Evolutionary conservation across 345 rosid species (phyloP).

Genomic region (Melaleuca quinquenervia): DNA sequence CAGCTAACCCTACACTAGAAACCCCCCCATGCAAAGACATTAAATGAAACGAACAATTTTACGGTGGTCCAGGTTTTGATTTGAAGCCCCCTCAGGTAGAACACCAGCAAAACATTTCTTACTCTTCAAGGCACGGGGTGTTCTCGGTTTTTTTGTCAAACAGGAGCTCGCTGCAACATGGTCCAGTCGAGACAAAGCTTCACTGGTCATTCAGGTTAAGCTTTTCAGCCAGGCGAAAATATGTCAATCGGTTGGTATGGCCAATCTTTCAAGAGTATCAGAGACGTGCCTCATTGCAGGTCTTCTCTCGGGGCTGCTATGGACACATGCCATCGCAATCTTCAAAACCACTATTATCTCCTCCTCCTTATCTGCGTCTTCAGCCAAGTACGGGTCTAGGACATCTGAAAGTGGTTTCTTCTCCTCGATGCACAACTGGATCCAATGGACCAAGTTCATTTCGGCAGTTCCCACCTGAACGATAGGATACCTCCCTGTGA

Average conservation of each 20-base stretch:
- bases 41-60: background rate
- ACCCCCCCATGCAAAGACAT: background rate
- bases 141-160: background rate
- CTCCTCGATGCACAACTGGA: conserved; percentile 82
- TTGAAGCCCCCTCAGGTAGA: background rate
- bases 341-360: conserved; percentile 74
- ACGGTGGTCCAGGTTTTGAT: background rate
- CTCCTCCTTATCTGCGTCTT: conserved; percentile 72
- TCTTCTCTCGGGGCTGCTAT: conserved; percentile 66
- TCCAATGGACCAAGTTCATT: conserved; percentile 73
- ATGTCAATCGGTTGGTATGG: conserved; percentile 21
- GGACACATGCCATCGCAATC: conserved; percentile 79
- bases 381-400: conserved; percentile 63
- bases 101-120: background rate
- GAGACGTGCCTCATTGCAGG: conserved; percentile 74
- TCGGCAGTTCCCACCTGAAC: conserved; percentile 51
- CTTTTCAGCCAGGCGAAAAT: background rate
- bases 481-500: conserved; percentile 53
- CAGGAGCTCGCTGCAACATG: background rate
- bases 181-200: background rate
- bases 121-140: background rate
- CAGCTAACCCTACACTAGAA: background rate
- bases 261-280: conserved; percentile 52
- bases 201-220: background rate
- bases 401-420: conserved; percentile 73